These are phyloP conservation scores for Primulina huaijiensis DNA, from an alignment of 257 asterid genomes.

Conservation along the genomic window DNA sequence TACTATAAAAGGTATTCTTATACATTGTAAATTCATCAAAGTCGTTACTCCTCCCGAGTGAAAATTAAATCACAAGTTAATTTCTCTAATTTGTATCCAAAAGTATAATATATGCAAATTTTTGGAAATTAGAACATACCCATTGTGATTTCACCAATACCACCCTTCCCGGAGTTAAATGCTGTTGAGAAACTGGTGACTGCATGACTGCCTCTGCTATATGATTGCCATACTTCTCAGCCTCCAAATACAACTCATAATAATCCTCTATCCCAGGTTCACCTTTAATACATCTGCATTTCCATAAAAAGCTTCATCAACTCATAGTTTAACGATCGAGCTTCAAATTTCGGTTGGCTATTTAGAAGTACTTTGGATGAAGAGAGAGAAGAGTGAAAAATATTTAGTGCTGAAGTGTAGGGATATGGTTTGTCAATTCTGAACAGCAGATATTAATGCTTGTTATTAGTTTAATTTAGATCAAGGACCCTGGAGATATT, in stretches of 20 bases:
- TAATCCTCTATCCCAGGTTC: slow-evolving; percentile 97
- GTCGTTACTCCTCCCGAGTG: background rate
- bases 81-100: slow-evolving; percentile 17
- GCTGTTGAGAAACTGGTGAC: slow-evolving; percentile 62
- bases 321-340: slow-evolving; percentile 20
- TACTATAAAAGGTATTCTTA: background rate
- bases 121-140: slow-evolving; percentile 43
- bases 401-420: background rate
- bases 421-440: background rate
- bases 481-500: background rate
- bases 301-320: slow-evolving; percentile 17
- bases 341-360: slow-evolving; percentile 14
- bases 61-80: background rate
- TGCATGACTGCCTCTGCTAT: slow-evolving; percentile 76
- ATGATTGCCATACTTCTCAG: slow-evolving; percentile 47
- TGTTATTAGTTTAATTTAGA: background rate
- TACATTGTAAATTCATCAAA: slow-evolving; percentile 16
- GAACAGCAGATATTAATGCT: background rate
- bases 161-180: slow-evolving; percentile 77
- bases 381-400: background rate
- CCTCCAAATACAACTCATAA: slow-evolving; percentile 67
- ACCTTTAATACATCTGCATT: slow-evolving; percentile 88
- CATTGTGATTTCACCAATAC: slow-evolving; percentile 75
- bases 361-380: slow-evolving; percentile 14
- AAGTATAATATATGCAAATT: slow-evolving; percentile 16